Base-by-base conservation (phyloP, 768 basidiomycete species). In the Amanita rimosa region DNA sequence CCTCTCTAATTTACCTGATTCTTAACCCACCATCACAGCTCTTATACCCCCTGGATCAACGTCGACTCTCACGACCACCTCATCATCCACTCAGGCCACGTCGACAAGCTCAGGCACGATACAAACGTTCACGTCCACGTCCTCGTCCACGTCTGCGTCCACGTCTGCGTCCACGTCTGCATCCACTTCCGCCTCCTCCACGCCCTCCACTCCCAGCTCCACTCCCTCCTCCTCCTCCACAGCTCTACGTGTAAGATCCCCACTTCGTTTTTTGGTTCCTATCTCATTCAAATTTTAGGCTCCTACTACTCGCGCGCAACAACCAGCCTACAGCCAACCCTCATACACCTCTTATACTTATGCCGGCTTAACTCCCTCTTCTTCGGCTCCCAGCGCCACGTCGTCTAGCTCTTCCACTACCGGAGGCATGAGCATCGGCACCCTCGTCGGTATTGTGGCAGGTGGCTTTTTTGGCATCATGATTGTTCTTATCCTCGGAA, bases 381-480 rank as follows among this genome's bases (percentile, higher is more conserved):
- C 43, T 16, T 16, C 37, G 24, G 10, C 41, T n/a, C 40, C 48
- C 17, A 43, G 26, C 7, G 16, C 48, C 13, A 42, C 40, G 6
- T 35, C 34, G 6, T 22, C 48, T 19, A 42, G 38, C 36, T 26
- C 17, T 22, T 29, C 47, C 13, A 29, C 37, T 19, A 35, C 11
- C 1, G 47, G 40, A 17, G 61, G 58, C 7, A 38, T 69, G 40
- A 63, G 63, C 40, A 64, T 69, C 13, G 74, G 72, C n/a, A 57
- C 69, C 21, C 60, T 76, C 41, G 66, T 71, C 9, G 67, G 67
- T 13, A 61, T 64, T 22, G 54, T 66, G 17, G 66, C 59, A 0
- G 74, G 70, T 19, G 69, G 64, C 40, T 61, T 76, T 27, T 60
- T 60, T 1, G 73, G 64, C 19, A 50, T 65, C 27, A 63, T 67